Evolutionary conservation across 371 early-diverging fungal genomes (phyloP), one percentile per base, ranked within the genome.

Genomic region (Capillidium rhysosporum): DNA sequence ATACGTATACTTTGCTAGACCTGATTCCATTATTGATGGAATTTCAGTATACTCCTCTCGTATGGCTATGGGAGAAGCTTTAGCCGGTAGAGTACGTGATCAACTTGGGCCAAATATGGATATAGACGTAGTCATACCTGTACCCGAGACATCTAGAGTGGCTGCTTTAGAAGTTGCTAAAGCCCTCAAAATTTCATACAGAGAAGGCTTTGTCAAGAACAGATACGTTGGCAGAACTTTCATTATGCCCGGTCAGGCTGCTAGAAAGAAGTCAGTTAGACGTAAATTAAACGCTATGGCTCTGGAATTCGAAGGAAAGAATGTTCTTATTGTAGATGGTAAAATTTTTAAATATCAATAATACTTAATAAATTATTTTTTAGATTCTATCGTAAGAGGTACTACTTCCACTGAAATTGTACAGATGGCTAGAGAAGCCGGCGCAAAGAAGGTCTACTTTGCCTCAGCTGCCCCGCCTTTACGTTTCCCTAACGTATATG

Each of bases 141-240:
- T 84, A 8, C 95, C 97, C 21, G 97, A 97, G 64, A 97, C 97
- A 14, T 83, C 84, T 64, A 80, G 97, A 58, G 84, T 84, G 5
- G 84, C 92, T 29, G 97, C 95, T 20, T 65, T 97, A 59, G 90
- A 97, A 69, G 73, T 82, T 0, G 82, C 93, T 14, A 79, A 84
- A 59, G 79, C 82, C 59, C 66, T 97, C 39, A 78, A 82, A 51
- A 79, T 86, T 48, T 66, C 77, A 25, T 97, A 89, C 64, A 85
- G 97, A 55, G 97, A 97, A 72, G 97, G 95, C 8, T 95, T 97
- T 66, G 90, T 92, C 69, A 95, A 95, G 77, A 97, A 97, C 75
- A 71, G 95, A 52, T 96, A 96, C 63, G 80, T 96, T 64, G 97
- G 95, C 4, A 77, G 97, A 58, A 94, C 97, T 8, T 96, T 96